Base-by-base conservation (phyloP, 768 basidiomycete species). In the Amanita rubescens region DNA sequence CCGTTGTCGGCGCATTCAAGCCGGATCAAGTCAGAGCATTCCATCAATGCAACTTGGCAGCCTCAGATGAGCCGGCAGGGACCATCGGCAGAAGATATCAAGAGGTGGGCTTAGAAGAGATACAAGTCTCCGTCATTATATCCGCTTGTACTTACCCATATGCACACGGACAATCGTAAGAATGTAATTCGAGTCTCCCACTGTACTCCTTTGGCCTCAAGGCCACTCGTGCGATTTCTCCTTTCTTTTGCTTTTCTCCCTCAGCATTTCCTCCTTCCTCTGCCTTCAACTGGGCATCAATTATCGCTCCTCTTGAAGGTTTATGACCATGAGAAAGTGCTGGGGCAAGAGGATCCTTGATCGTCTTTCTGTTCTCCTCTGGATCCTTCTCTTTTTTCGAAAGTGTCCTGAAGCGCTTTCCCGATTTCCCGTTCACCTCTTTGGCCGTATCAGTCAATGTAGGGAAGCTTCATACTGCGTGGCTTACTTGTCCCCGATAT, bases 11-110 rank as follows among this genome's bases (percentile, higher is more conserved):
- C 11, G 80, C 84, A 1, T 90, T 94, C 67, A 75, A 66, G 54
- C 71, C 74, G 30, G 80, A 83, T 39, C 75, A 87, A 65, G 79
- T 88, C 5, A 75, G 88, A 27, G 81, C 81, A 20, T 90, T 90
- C 74, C 87, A 90, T 63, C 87, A 89, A 68, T 92, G 90, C 71
- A 91, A 91, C 64, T 76, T 94, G n/a, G 90, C 90, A 19, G 86
- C 84, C 3, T 85, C 84, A 34, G 80, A 80, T 47, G 83, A 84
- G 44, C 88, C 88, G 0, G 65, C 62, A 20, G 89, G 88, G 0
- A n/a, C 90, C 90, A 2, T 71, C 71, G 20, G 69, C 69, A n/a
- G 81, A 85, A 56, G 89, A 92, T 62, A 67, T 90, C 42, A 70
- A 71, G 71, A 71, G 69, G 44, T 89, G 79, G 69, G 82, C 82